These are phyloP conservation scores for Clavispora phyllophila DNA, from an alignment of 805 yeast species.

Conservation along the genomic window DNA sequence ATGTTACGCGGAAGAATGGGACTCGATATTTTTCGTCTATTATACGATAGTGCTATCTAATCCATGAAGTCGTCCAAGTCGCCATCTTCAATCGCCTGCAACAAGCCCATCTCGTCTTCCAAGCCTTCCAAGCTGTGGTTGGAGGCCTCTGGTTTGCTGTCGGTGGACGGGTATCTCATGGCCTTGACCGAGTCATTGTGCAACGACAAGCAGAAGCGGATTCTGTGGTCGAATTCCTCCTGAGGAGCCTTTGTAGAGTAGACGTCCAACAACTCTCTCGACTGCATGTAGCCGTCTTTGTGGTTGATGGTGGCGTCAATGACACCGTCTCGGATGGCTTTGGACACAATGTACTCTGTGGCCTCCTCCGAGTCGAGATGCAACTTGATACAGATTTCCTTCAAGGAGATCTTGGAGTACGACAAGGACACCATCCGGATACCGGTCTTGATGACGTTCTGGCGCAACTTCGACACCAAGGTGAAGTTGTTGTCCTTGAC, in stretches of 20 bases:
- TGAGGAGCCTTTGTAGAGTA: conserved; percentile 89
- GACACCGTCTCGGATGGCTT: conserved; percentile 95
- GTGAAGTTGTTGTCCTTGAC: conserved; percentile 77
- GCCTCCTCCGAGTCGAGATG: conserved; percentile 91
- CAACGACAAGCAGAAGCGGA: conserved; percentile 81
- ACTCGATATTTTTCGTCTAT: not conserved
- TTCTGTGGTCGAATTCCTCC: conserved; percentile 84
- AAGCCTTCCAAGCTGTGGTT: conserved; percentile 26
- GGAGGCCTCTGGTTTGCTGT: conserved; percentile 24
- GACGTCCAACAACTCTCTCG: conserved; percentile 78
- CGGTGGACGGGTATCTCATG: conserved; percentile 77
- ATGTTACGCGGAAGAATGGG: too few species aligned
- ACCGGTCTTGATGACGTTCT: conserved; percentile 97
- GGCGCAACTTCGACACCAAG: conserved; percentile 83
- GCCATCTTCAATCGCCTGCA: conserved; percentile 50
- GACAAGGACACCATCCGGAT: conserved; percentile 88
- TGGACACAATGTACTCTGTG: conserved; percentile 94
- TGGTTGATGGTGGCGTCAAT: conserved; percentile 93
- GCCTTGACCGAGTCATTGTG: conserved; percentile 92
- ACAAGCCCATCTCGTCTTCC: conserved; percentile 39
- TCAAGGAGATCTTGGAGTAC: conserved; percentile 83
- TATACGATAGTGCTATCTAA: conserved; percentile 13
- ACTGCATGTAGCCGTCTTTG: conserved; percentile 85
- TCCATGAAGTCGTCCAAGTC: conserved; percentile 49
- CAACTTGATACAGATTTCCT: conserved; percentile 89